phyloP scores from a whole-genome alignment of 2,329 filamentous ascomycete species.

The Thelonectria discophora region DNA sequence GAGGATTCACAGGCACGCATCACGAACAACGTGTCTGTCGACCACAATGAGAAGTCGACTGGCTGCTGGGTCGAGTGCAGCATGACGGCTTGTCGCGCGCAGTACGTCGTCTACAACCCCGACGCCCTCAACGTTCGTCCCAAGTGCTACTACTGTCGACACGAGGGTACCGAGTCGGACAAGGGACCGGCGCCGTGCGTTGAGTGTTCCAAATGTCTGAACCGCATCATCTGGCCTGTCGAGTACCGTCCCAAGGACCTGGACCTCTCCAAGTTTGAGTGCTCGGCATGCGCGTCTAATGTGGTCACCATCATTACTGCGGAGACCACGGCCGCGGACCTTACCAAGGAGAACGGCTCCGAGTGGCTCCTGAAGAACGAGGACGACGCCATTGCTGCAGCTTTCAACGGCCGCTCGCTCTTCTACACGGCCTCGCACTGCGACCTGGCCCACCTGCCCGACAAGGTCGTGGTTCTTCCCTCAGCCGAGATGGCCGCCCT shows the following conservation, averaged over 20 bases:
- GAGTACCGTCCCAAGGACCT: conserved; percentile 52
- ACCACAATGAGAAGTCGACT: conserved; percentile 44
- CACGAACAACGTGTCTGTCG: conserved; percentile 43
- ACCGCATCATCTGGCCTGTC: conserved; percentile 57
- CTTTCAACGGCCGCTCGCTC: conserved; percentile 52
- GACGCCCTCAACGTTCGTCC: conserved; percentile 52
- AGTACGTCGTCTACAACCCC: conserved; percentile 60
- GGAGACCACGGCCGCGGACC: conserved; percentile 49
- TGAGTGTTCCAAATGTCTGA: conserved; percentile 56
- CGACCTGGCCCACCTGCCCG: conserved; percentile 46
- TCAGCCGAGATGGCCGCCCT: conserved; percentile 32
- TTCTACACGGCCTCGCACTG: conserved; percentile 49
- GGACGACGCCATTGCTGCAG: conserved; percentile 44
- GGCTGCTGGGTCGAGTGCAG: conserved; percentile 59
- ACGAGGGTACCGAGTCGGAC: conserved; percentile 24
- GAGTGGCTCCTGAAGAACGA: conserved; percentile 57
- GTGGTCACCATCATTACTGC: conserved; percentile 48
- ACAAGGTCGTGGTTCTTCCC: conserved; percentile 51
- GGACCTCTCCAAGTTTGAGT: conserved; percentile 47
- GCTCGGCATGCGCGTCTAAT: conserved; percentile 51
- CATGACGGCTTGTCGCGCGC: conserved; percentile 53
- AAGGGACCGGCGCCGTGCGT: conserved; percentile 49
- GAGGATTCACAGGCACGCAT: conserved; percentile 38
- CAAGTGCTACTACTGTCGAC: conserved; percentile 60
- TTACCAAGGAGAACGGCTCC: conserved; percentile 53